These are phyloP conservation scores for Metschnikowia gruessii DNA, from an alignment of 805 yeast species.

Conservation along the genomic window DNA sequence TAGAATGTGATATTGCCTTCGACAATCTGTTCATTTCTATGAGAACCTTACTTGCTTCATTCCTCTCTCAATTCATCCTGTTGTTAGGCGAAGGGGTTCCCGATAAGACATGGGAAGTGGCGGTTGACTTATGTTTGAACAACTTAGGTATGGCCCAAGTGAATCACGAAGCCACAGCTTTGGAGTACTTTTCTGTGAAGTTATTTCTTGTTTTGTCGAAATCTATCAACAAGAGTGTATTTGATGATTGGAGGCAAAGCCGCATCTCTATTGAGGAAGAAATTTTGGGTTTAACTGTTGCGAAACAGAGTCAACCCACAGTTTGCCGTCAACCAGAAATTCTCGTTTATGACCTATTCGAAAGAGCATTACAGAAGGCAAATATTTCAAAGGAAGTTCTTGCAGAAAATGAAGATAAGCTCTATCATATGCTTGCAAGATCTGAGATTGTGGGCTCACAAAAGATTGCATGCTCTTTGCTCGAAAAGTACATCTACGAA, in stretches of 20 bases:
- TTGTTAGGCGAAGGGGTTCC: constrained; percentile 19
- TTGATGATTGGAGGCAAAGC: constrained; percentile 30
- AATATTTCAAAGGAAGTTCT: constrained; percentile 29
- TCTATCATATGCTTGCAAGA: constrained; percentile 34
- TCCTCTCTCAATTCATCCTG: constrained; percentile 32
- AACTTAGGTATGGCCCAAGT: constrained; percentile 42
- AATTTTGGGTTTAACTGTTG: constrained; percentile 42
- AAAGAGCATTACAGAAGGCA: constrained; percentile 20
- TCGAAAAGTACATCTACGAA: constrained; percentile 40
- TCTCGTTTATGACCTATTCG: constrained; percentile 36
- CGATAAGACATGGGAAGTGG: constrained; percentile 37
- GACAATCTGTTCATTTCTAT: constrained; percentile 51
- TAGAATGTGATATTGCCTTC: constrained; percentile 60
- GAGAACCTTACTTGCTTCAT: constrained; percentile 50
- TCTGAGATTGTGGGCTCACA: constrained; percentile 31
- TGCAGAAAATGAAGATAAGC: constrained; percentile 28
- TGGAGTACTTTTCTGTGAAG: constrained; percentile 48
- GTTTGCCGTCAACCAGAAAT: constrained; percentile 5
- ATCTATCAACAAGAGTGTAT: constrained; percentile 1
- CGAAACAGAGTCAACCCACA: constrained; percentile 18
- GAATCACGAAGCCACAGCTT: constrained; percentile 38
- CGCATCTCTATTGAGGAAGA: constrained; percentile 38
- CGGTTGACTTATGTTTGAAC: constrained; percentile 40
- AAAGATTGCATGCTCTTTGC: constrained; percentile 41
- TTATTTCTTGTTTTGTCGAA: constrained; percentile 32